Evolutionary conservation across 2,329 filamentous ascomycete genomes (phyloP).

Genomic region (Aspergillus cejpii): DNA sequence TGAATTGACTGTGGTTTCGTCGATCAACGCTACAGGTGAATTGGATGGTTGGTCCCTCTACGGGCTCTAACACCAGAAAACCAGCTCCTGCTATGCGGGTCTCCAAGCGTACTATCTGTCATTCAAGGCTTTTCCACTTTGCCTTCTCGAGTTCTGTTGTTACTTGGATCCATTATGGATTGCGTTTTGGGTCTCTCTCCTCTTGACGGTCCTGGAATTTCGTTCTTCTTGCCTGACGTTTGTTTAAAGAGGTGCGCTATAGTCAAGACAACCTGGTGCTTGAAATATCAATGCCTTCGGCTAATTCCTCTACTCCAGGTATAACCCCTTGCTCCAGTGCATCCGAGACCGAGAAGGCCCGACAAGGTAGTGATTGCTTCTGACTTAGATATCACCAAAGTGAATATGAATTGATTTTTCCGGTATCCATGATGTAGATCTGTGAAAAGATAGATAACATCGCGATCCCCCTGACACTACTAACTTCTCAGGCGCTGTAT

Average conservation of each 20-base stretch:
- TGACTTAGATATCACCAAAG: background rate
- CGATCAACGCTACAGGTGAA: slow-evolving; percentile 30
- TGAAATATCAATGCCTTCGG: background rate
- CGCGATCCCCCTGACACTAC: too few species aligned
- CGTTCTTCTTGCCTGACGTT: background rate
- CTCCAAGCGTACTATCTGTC: background rate
- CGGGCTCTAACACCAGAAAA: slow-evolving; percentile 43
- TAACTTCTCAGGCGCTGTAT: too few species aligned
- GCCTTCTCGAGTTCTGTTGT: background rate
- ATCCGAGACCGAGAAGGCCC: too few species aligned
- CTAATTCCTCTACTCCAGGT: background rate
- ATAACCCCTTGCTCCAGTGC: background rate
- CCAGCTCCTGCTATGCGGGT: background rate
- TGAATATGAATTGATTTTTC: background rate
- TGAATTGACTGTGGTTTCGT: slow-evolving; percentile 48
- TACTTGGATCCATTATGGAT: background rate
- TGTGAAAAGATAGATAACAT: too few species aligned
- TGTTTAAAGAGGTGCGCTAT: background rate
- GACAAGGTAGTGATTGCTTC: background rate
- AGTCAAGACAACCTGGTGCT: background rate
- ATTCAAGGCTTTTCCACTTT: slow-evolving; percentile 7
- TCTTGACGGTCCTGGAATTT: background rate
- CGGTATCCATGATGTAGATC: too few species aligned
- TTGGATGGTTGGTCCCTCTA: slow-evolving; percentile 63
- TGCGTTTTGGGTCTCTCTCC: background rate